phyloP scores from a whole-genome alignment of 495 filamentous ascomycete species.

The Penicillium coprophilum region DNA sequence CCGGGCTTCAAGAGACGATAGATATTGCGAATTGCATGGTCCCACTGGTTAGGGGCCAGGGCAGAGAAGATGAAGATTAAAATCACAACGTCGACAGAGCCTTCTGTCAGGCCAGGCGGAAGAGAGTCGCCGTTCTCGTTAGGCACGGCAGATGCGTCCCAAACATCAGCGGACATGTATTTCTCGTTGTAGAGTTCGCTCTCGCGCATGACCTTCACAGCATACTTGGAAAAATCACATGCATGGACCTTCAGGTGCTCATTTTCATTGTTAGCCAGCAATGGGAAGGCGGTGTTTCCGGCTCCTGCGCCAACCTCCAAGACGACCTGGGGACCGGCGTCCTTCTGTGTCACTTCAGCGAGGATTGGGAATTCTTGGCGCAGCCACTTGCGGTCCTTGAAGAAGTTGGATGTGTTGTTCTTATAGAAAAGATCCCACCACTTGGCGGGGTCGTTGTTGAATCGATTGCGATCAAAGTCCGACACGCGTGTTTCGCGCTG shows the following conservation, averaged over 20 bases:
- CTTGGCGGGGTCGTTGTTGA: slow-evolving; percentile 85
- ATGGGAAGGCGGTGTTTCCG: slow-evolving; percentile 92
- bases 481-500: slow-evolving; percentile 81
- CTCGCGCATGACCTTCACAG: slow-evolving; percentile 81
- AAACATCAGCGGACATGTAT: slow-evolving; percentile 80
- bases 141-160: slow-evolving; percentile 73
- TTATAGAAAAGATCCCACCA: slow-evolving; percentile 98
- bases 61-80: slow-evolving; percentile 98
- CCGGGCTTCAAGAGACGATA: slow-evolving; percentile 80
- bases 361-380: slow-evolving; percentile 91
- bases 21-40: slow-evolving; percentile 76
- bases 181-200: slow-evolving; percentile 64
- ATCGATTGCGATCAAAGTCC: slow-evolving; percentile 81
- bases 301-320: slow-evolving; percentile 94
- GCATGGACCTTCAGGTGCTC: slow-evolving; percentile 76
- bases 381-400: slow-evolving; percentile 98
- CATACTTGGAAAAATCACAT: slow-evolving; percentile 89
- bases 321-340: slow-evolving; percentile 60
- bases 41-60: slow-evolving; percentile 80
- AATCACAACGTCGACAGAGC: slow-evolving; percentile 81
- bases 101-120: slow-evolving; percentile 72
- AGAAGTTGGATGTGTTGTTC: slow-evolving; percentile 93
- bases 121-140: slow-evolving; percentile 43
- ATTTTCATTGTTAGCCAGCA: slow-evolving; percentile 79
- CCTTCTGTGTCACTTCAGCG: slow-evolving; percentile 61